These are phyloP conservation scores for Cytospora mali DNA, from an alignment of 2,329 filamentous ascomycete genomes.

Conservation along the genomic window DNA sequence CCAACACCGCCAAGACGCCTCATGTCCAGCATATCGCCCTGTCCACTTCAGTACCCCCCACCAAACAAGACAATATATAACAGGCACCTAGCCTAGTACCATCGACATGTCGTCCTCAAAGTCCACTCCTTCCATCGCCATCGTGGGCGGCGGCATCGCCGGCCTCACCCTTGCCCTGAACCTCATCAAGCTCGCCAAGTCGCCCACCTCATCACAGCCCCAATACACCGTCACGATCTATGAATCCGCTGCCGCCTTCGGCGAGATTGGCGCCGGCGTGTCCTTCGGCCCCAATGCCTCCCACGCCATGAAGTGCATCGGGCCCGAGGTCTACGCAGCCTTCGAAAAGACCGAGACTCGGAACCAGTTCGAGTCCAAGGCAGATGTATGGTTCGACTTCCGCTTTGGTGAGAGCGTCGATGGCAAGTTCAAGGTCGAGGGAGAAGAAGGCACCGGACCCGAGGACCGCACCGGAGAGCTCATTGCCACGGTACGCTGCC, in stretches of 20 bases:
- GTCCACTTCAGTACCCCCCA: background rate
- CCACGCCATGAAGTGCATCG: conserved; percentile 35
- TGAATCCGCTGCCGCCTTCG: conserved; percentile 56
- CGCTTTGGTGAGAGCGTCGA: conserved; percentile 31
- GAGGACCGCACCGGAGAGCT: conserved; percentile 26
- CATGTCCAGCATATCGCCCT: background rate
- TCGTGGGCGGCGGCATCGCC: conserved; percentile 62
- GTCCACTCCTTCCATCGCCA: conserved; percentile 44
- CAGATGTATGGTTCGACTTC: conserved; percentile 35
- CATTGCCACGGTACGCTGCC: conserved; percentile 23
- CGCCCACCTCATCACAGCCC: conserved; percentile 15
- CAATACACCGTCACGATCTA: conserved; percentile 46
- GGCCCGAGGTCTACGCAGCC: conserved; percentile 31
- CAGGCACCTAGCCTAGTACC: background rate
- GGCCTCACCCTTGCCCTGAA: conserved; percentile 53
- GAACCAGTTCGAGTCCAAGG: conserved; percentile 32
- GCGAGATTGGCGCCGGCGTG: conserved; percentile 61
- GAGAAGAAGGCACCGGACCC: conserved; percentile 12
- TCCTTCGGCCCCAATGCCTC: conserved; percentile 54
- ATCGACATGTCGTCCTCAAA: conserved; percentile 1
- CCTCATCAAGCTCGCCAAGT: conserved; percentile 37
- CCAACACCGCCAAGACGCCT: background rate
- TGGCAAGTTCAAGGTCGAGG: conserved; percentile 26
- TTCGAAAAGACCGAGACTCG: conserved; percentile 36
- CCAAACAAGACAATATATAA: background rate